These are phyloP conservation scores for Annulohypoxylon stygium DNA, from an alignment of 495 filamentous ascomycete species.

Conservation along the genomic window DNA sequence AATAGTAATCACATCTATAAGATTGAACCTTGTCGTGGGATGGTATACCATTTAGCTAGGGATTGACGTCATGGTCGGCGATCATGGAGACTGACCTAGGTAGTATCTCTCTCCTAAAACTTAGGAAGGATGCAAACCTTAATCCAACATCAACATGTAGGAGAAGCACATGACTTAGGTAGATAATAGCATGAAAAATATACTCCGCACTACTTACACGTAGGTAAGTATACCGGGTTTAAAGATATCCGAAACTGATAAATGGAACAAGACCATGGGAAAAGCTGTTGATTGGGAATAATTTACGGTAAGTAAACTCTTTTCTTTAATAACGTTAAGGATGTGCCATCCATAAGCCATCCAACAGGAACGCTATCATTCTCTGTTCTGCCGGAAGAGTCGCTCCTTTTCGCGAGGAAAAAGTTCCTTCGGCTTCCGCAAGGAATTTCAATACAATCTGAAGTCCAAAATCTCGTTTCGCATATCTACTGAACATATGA, in stretches of 20 bases:
- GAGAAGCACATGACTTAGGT: neutral
- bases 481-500: neutral
- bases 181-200: neutral
- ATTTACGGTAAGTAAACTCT: neutral
- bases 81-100: neutral
- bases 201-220: neutral
- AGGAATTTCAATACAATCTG: neutral
- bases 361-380: neutral
- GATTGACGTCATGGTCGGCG: neutral
- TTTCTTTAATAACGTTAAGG: neutral
- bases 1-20: neutral
- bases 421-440: neutral
- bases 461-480: neutral
- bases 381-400: neutral
- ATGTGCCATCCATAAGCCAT: neutral
- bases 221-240: neutral
- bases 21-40: neutral
- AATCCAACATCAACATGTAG: neutral
- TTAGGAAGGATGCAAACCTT: neutral
- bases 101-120: neutral
- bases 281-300: neutral
- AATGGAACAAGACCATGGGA: neutral
- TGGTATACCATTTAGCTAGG: neutral
- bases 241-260: neutral
- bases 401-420: neutral